These are phyloP conservation scores for Hemileia vastatrix DNA, from an alignment of 1,284 basidiomycete species.

Conservation along the genomic window DNA sequence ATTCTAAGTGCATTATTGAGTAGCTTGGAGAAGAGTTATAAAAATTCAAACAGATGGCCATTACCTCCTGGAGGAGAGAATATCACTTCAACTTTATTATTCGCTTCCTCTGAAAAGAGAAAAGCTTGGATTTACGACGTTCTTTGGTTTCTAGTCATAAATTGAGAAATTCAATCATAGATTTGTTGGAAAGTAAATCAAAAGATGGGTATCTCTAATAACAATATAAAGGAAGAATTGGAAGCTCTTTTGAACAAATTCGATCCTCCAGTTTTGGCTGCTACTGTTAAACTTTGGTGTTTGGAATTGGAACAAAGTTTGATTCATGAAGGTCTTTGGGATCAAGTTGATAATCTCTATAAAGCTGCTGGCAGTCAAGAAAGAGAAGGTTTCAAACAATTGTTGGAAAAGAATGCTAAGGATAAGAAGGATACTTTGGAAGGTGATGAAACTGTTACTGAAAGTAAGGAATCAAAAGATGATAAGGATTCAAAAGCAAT, in stretches of 20 bases:
- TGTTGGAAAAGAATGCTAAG: conserved; percentile 7
- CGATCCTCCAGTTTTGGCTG: conserved; percentile 38
- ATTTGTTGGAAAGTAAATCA: neutral
- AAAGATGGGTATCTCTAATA: conserved; percentile 2
- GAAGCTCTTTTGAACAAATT: conserved; percentile 30
- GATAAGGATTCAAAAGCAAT: neutral
- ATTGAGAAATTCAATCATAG: no score
- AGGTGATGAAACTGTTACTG: neutral
- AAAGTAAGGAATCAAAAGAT: neutral
- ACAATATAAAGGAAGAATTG: conserved; percentile 16
- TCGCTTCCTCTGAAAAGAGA: no score
- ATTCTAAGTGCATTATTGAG: no score
- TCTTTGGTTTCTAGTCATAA: no score
- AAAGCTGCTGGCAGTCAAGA: conserved; percentile 35
- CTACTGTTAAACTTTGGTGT: conserved; percentile 39
- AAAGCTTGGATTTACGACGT: no score
- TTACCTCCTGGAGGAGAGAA: no score
- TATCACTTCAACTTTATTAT: no score
- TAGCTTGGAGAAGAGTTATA: no score
- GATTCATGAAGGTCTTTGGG: conserved; percentile 35
- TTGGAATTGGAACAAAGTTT: conserved; percentile 37
- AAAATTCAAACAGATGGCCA: no score
- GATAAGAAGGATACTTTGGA: neutral
- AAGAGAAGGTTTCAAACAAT: conserved; percentile 27
- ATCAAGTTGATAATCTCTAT: conserved; percentile 36